phyloP scores from a whole-genome alignment of 2,329 filamentous ascomycete species.

The Cercospora zeina region DNA sequence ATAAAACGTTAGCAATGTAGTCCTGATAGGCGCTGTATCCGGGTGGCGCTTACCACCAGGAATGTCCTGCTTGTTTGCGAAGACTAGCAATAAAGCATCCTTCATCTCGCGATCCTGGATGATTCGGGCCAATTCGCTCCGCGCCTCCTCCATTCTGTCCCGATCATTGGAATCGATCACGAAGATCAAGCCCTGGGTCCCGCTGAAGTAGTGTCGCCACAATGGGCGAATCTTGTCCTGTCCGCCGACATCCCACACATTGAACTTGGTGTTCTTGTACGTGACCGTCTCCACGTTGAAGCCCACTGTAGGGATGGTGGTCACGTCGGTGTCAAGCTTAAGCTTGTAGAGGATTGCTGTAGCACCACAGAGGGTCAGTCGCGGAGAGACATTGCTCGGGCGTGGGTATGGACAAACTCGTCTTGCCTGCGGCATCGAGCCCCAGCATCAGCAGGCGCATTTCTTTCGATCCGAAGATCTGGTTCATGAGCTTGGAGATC shows the following conservation, averaged over 20 bases:
- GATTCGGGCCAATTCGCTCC: conserved; percentile 96
- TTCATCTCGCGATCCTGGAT: conserved; percentile 98
- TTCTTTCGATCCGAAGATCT: conserved; percentile 98
- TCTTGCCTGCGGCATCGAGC: conserved; percentile 96
- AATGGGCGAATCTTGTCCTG: conserved; percentile 99
- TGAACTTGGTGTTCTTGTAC: conserved; percentile 99
- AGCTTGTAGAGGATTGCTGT: conserved; percentile 95
- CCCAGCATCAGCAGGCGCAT: conserved; percentile 98
- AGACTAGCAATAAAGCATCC: conserved; percentile 93
- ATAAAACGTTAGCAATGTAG: conserved; percentile 1
- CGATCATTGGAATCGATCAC: conserved; percentile 99
- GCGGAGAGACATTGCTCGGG: background rate
- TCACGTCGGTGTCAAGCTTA: conserved; percentile 98
- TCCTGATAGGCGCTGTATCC: background rate
- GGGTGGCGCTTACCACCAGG: conserved; percentile 65
- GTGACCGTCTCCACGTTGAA: conserved; percentile 99
- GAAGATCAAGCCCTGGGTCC: conserved; percentile 98
- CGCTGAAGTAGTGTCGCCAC: conserved; percentile 99
- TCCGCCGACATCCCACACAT: conserved; percentile 99
- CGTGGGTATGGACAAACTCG: conserved; percentile 54
- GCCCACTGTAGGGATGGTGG: conserved; percentile 97
- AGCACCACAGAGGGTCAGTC: conserved; percentile 1
- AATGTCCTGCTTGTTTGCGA: conserved; percentile 99
- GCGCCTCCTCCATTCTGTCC: conserved; percentile 94
- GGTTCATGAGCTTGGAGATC: conserved; percentile 94